Evolutionary conservation across 306 rosid species (phyloP), one percentile per base, ranked within the genome.

Genomic region (Pyrus bretschneideri): DNA sequence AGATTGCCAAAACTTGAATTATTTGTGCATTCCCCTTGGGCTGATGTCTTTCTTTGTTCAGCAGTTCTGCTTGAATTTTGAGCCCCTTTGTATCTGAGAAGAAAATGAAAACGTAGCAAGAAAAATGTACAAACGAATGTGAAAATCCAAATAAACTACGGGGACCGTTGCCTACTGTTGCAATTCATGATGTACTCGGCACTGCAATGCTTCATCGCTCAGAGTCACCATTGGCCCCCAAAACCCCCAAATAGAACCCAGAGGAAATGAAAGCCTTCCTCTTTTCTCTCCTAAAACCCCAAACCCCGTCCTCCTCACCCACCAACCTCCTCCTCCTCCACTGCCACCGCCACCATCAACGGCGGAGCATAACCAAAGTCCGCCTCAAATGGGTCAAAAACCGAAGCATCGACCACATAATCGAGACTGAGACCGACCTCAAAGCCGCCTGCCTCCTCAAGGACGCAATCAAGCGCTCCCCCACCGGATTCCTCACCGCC

Each of bases 351-450:
- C 82, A 55, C 76, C 86, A 54, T 5, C 91, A 92, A 83, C 82
- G 89, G 79, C 93, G 96, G 8, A 79, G 90, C 81, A 88, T 95
- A 74, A 84, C 78, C 23, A 95, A 88, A 73, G 98, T 92, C 40
- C 97, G 97, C 67, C 82, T 95, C 23, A 95, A 92, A 45, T 92
- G 97, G 97, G 97, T 90, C 3, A 92, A 87, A 79, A 92, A 89
- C 65, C 88, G 96, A 71, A 89, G 90, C 82, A 62, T 92, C 0
- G 98, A 95, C 80, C 97, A 92, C 84, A 75, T 95, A 23, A 89
- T 95, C 79, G 97, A 92, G 77, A 90, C 83, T 33, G 98, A 90
- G 80, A 92, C 97, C 59, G 97, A 95, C 75, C 83, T 95, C 69
- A 93, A 91, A 58, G 98, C 97, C 23, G 98, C 93, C 55, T 85